Base-by-base conservation (phyloP, 495 filamentous ascomycete genomes). In the Penicillium waksmanii region DNA sequence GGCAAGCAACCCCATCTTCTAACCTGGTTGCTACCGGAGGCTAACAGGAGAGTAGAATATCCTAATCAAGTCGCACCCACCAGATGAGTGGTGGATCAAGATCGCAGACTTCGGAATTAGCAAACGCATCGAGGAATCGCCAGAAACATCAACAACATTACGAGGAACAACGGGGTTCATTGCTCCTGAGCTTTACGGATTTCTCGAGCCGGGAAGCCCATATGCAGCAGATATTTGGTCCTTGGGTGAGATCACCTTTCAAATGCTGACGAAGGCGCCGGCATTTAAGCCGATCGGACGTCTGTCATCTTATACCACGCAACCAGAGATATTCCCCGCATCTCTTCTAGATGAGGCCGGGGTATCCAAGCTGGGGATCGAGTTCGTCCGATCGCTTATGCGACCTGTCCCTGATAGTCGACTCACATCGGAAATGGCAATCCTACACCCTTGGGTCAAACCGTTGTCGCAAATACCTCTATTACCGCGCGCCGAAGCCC, bases 41-140 rank as follows among this genome's bases (percentile, higher is more conserved):
- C 17, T 44, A 44, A 44, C 42, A 17, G 7, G 1, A 17, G 1
- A n/a, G 2, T 31, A 61, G 59, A 61, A 61, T 50, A 61, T 56
- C 8, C 27, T 61, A 0, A 57, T 61, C 2, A 52, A 57, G 34
- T 53, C 53, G 19, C 64, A 64, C 31, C 33, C 56, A 25, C 61
- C 58, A 2, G 23, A 52, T 12, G 21, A 55, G 5, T 82, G 77
- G 69, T 69, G 67, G 72, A 62, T 70, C 53, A 78, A 78, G 38
- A 58, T 76, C 2, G 64, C 60, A 4, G 70, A 73, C 42, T 70
- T 72, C 52, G 71, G 69, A n/a, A 68, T 73, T 35, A 66, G 64
- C 51, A 70, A 70, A 51, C 56, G 66, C 0, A 55, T 61, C 25
- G 58, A 58, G 25, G 65, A 73, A 52, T n/a, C 12, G n/a, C 33